phyloP scores from a whole-genome alignment of 805 yeast species.

The Sugiyamaella floridensis region DNA sequence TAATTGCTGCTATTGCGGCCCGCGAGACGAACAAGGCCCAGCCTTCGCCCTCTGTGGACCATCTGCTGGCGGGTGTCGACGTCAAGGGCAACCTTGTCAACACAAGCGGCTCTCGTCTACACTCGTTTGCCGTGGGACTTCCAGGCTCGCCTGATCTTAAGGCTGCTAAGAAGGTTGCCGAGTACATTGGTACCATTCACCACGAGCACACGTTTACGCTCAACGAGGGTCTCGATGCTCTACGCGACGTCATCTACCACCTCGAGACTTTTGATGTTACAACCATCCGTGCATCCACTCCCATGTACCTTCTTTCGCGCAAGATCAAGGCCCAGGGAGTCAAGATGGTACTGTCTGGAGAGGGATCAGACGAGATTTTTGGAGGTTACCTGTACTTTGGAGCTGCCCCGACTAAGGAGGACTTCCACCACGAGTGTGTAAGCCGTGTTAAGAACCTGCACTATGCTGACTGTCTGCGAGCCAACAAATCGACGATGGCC shows the following conservation, averaged over 20 bases:
- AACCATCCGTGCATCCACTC: constrained; percentile 97
- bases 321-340: constrained; percentile 99
- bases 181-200: constrained; percentile 90
- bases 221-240: constrained; percentile 94
- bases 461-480: constrained; percentile 94
- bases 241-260: constrained; percentile 89
- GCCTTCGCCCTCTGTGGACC: constrained; percentile 52
- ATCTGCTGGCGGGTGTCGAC: constrained; percentile 86
- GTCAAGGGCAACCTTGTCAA: constrained; percentile 73
- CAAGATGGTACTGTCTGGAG: constrained; percentile 98
- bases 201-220: constrained; percentile 97
- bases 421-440: constrained; percentile 94
- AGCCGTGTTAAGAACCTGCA: constrained; percentile 96
- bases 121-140: constrained; percentile 94
- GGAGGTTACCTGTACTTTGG: constrained; percentile 98
- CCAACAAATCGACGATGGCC: constrained; percentile 99
- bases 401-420: constrained; percentile 86
- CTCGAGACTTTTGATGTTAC: constrained; percentile 98
- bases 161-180: constrained; percentile 96
- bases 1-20: constrained; percentile 95
- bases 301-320: constrained; percentile 93
- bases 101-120: constrained; percentile 59
- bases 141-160: constrained; percentile 96
- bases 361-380: constrained; percentile 97
- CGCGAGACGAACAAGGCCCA: constrained; percentile 85